Evolutionary conservation across 2,329 filamentous ascomycete genomes (phyloP).

Genomic region (Mycosphaerella sp.): DNA sequence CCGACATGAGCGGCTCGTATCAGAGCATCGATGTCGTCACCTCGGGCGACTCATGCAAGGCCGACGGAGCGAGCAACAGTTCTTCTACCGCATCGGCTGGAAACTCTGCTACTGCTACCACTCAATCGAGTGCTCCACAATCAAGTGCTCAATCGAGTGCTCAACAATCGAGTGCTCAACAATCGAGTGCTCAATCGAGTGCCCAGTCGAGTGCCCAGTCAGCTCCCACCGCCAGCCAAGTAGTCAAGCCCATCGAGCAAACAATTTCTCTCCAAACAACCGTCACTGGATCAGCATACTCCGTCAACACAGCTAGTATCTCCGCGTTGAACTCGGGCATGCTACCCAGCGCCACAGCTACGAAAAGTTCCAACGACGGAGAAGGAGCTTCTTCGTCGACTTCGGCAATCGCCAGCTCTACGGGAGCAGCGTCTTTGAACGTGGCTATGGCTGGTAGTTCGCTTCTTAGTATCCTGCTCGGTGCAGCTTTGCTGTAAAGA

Average conservation of each 20-base stretch:
- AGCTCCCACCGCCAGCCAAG: constrained; percentile 28
- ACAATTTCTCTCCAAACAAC: constrained; percentile 21
- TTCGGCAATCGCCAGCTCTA: constrained; percentile 10
- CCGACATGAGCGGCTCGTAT: constrained; percentile 43
- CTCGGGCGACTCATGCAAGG: constrained; percentile 29
- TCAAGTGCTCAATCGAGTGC: constrained; percentile 16
- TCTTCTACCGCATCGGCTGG: constrained; percentile 8
- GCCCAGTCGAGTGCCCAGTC: not conserved
- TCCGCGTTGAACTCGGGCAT: constrained; percentile 21
- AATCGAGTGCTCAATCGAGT: constrained; percentile 11
- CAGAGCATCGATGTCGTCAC: constrained; percentile 44
- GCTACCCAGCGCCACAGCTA: constrained; percentile 9
- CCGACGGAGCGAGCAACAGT: constrained; percentile 24
- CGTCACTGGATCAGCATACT: constrained; percentile 23
- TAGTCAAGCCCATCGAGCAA: constrained; percentile 21
- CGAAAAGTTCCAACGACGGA: constrained; percentile 8
- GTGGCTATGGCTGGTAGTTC: constrained; percentile 18
- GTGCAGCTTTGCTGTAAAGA: not conserved
- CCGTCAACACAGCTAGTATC: constrained; percentile 24
- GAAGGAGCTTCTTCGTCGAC: constrained; percentile 10
- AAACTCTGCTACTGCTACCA: constrained; percentile 8
- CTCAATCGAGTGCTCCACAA: constrained; percentile 17
- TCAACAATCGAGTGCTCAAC: not conserved
- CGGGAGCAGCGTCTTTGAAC: constrained; percentile 16
- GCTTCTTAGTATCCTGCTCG: constrained; percentile 23